phyloP scores from a whole-genome alignment of 257 asterid species.

The Handroanthus guayacan region DNA sequence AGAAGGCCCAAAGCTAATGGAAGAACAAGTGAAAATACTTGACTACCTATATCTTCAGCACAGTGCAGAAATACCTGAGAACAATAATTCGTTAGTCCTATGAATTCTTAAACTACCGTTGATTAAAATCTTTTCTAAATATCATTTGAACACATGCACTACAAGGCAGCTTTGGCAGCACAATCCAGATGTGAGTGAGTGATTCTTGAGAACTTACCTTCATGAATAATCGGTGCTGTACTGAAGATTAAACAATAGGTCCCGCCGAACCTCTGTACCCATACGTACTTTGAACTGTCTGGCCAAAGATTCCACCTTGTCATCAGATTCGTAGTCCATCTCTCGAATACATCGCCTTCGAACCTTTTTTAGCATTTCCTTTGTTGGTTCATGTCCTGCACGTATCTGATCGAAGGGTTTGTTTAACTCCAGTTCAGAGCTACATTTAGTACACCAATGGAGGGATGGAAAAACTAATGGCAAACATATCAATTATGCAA shows the following conservation, averaged over 20 bases:
- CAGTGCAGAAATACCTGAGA: constrained; percentile 34
- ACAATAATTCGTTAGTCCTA: not conserved
- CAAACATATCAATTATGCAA: constrained; percentile 12
- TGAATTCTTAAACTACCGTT: not conserved
- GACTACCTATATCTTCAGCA: constrained; percentile 32
- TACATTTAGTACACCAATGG: not conserved
- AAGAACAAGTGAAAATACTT: constrained; percentile 24
- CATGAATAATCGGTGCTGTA: constrained; percentile 52
- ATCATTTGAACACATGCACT: constrained; percentile 31
- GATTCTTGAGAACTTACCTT: constrained; percentile 42
- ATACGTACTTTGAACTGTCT: constrained; percentile 50
- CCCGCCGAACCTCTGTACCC: constrained; percentile 71
- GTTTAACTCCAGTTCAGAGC: not conserved
- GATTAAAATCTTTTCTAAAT: not conserved
- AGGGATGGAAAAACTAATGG: not conserved
- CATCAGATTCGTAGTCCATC: constrained; percentile 72
- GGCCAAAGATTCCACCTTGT: constrained; percentile 60
- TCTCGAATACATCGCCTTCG: constrained; percentile 79
- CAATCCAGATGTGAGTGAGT: constrained; percentile 23
- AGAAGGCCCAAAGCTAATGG: not conserved
- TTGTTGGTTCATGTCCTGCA: constrained; percentile 68
- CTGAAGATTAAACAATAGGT: constrained; percentile 62
- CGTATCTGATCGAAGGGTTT: constrained; percentile 51
- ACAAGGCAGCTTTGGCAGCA: constrained; percentile 12
- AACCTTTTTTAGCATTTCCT: constrained; percentile 68